Evolutionary conservation across 805 yeast species (phyloP), one percentile per base, ranked within the genome.

Genomic region (Wickerhamia fluorescens): DNA sequence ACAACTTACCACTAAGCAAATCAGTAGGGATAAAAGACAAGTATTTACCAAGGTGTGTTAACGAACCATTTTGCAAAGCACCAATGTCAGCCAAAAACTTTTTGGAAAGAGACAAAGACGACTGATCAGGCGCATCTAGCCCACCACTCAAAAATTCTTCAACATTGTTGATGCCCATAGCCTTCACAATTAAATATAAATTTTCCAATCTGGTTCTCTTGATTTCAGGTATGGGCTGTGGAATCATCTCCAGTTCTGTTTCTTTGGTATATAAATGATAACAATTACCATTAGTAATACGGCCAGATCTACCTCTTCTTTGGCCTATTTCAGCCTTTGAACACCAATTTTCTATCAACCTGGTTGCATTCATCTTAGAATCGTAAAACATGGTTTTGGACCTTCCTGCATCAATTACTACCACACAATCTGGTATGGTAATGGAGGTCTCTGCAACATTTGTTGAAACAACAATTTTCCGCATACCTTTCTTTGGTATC

Each of bases 231-330:
- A 81, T 66, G 1, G 96, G 95, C 40, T 79, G 78, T 2, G 68
- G 61, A 10, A 69, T 57, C 89, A 87, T 81, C 14, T 53, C 49
- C 1, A 52, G 51, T 4, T 63, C 61, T 0, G 84, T 70, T 3
- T 71, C 71, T 30, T 61, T 58, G 2, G 96, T 79, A 53, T 73
- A 89, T 26, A 89, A 48, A 47, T 83, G 87, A 54, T 75, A 89
- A 38, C 96, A 87, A 9, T 64, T 60, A 33, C 98, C 98, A 15
- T 66, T 66, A 20, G 78, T 72, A 8, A 89, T 86, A 71, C 98
- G 88, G 38, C 98, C 98, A n/a, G 96, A 89, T 63, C 98, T 82
- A 51, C 98, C 98, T 52, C 95, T 68, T 58, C 98, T 72, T 55
- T 89, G 98, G 14, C 75, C 71, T 14, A 78, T 78, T 45, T 94